Evolutionary conservation across 108 stramenopile species (phyloP).

Genomic region (Fistulifera pelliculosa): DNA sequence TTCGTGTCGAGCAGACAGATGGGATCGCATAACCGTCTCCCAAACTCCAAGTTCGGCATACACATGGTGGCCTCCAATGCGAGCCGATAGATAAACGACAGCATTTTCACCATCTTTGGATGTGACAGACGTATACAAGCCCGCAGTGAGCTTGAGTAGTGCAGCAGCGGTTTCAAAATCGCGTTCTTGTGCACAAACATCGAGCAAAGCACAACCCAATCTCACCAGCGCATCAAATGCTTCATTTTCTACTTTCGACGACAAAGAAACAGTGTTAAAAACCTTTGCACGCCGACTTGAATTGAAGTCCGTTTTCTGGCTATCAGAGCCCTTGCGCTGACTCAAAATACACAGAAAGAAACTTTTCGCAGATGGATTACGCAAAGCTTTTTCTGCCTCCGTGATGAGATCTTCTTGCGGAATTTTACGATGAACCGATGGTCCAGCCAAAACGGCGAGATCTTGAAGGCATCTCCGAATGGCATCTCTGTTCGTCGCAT

Average conservation of each 20-base stretch:
- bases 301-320: slow-evolving; percentile 20
- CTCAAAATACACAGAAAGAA: slow-evolving; percentile 64
- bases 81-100: slow-evolving; percentile 63
- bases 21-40: slow-evolving; percentile 57
- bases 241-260: slow-evolving; percentile 40
- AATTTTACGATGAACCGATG: not conserved
- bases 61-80: slow-evolving; percentile 65
- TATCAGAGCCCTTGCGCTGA: slow-evolving; percentile 43
- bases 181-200: slow-evolving; percentile 66
- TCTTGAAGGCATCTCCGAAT: slow-evolving; percentile 37
- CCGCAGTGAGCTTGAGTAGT: slow-evolving; percentile 61
- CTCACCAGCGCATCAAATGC: slow-evolving; percentile 73
- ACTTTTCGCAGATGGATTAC: slow-evolving; percentile 68
- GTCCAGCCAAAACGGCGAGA: not conserved
- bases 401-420: slow-evolving; percentile 35
- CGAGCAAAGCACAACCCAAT: slow-evolving; percentile 68
- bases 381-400: slow-evolving; percentile 70
- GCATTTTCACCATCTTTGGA: slow-evolving; percentile 11
- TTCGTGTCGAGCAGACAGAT: slow-evolving; percentile 29
- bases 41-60: slow-evolving; percentile 75
- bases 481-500: slow-evolving; percentile 65
- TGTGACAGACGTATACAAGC: slow-evolving; percentile 42
- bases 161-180: slow-evolving; percentile 73
- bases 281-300: no score
- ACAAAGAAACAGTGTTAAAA: no score